A percentile compares a stretch with the other conserved stretches of the same genome.
Conservation (phyloP, 2,329 filamentous ascomycete species). For the Monosporascus sp. region DNA sequence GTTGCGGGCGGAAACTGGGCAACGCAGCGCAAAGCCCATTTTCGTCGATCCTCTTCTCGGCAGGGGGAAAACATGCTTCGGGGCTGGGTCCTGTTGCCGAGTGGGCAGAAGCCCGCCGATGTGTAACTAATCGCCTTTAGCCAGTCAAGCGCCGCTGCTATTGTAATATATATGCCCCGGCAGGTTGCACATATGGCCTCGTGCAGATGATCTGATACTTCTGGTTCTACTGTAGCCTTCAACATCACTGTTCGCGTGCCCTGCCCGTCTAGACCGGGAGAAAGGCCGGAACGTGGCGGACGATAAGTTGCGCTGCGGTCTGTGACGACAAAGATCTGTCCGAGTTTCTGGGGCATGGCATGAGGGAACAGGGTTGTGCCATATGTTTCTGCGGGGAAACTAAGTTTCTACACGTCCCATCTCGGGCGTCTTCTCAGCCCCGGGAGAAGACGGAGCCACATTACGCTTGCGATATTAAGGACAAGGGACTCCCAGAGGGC, state of each 20-base stretch:
- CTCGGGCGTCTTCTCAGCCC: not conserved
- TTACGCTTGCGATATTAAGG: not conserved
- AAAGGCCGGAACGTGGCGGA: not conserved
- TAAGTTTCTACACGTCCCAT: not conserved
- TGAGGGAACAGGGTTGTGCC: not conserved
- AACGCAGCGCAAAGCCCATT: not conserved
- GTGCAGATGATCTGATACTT: too few relatives aligned
- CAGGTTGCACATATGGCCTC: too few relatives aligned
- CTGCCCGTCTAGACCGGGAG: not conserved
- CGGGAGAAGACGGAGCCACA: not conserved
- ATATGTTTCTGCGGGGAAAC: not conserved
- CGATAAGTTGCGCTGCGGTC: not conserved
- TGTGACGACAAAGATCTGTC: not conserved
- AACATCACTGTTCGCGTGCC: not conserved
- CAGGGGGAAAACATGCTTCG: not conserved
- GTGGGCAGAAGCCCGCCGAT: too few relatives aligned
- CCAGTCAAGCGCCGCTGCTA: too few relatives aligned
- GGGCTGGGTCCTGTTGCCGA: not conserved
- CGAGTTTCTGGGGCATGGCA: not conserved
- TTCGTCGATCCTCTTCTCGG: not conserved
- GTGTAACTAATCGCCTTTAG: too few relatives aligned
- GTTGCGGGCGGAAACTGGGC: too few relatives aligned
- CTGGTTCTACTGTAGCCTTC: not conserved
- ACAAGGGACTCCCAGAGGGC: not conserved
- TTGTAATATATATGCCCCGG: too few relatives aligned